These are phyloP conservation scores for Malassezia vespertilionis DNA, from an alignment of 1,284 basidiomycete genomes.

Conservation along the genomic window DNA sequence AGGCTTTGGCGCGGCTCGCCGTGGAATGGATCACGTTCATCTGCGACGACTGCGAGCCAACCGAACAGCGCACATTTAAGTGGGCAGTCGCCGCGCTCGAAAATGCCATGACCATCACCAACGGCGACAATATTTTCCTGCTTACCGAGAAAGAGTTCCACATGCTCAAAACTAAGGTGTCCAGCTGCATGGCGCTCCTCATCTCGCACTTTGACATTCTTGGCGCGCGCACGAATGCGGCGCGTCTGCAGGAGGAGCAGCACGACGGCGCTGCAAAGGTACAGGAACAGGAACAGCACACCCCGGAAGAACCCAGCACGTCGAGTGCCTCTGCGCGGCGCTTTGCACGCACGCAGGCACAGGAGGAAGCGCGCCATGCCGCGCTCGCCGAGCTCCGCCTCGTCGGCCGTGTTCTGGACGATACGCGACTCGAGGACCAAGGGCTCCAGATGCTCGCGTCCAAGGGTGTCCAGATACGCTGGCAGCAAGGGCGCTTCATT, in stretches of 20 bases:
- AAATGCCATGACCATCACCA: conserved; percentile 80
- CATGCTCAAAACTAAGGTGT: conserved; percentile 78
- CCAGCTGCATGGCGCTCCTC: conserved; percentile 86
- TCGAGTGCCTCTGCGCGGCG: conserved; percentile 34
- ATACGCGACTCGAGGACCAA: conserved; percentile 43
- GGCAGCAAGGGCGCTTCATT: conserved; percentile 97
- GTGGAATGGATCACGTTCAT: conserved; percentile 86
- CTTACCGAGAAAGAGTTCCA: conserved; percentile 69
- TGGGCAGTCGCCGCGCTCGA: conserved; percentile 96
- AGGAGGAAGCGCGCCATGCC: conserved; percentile 35
- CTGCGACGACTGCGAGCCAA: conserved; percentile 91
- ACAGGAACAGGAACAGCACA: conserved; percentile 43
- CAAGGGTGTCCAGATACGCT: conserved; percentile 88
- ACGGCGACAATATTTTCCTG: conserved; percentile 71
- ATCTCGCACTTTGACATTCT: conserved; percentile 94
- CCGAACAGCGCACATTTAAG: conserved; percentile 90
- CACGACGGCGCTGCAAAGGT: too few relatives aligned
- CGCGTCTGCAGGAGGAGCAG: conserved; percentile 39
- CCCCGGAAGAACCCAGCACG: conserved; percentile 6
- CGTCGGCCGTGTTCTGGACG: conserved; percentile 43
- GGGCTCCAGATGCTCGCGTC: conserved; percentile 50
- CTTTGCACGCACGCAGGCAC: conserved; percentile 29
- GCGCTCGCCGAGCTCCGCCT: conserved; percentile 35
- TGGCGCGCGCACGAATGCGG: conserved; percentile 40
- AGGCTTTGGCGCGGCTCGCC: conserved; percentile 34